Conservation (phyloP, 2,329 filamentous ascomycete genomes). For the Phialemoniopsis sp. region DNA sequence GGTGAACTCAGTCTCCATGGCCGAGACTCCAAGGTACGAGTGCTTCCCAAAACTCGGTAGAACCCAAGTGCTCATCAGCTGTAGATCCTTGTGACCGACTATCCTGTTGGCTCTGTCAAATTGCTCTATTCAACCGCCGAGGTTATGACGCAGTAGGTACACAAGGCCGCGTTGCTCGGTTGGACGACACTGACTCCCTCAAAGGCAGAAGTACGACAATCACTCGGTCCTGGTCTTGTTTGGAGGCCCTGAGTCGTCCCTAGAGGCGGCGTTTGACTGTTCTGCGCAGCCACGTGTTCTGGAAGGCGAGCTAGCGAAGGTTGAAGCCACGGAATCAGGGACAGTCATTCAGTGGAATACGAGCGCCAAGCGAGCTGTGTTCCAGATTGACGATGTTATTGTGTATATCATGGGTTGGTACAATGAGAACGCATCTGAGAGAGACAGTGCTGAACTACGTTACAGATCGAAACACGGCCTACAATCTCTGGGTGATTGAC, state of each 20-base stretch:
- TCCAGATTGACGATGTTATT: slow-evolving; percentile 31
- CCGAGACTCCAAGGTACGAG: too few relatives aligned
- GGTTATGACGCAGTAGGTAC: slow-evolving; percentile 65
- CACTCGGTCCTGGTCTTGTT: slow-evolving; percentile 60
- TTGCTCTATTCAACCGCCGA: slow-evolving; percentile 67
- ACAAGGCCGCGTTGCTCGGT: too few relatives aligned
- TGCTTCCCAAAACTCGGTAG: slow-evolving; percentile 56
- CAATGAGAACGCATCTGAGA: background rate
- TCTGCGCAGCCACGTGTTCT: slow-evolving; percentile 53
- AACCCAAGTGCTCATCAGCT: slow-evolving; percentile 46
- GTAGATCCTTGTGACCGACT: slow-evolving; percentile 63
- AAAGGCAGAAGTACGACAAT: slow-evolving; percentile 57
- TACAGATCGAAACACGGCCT: slow-evolving; percentile 59
- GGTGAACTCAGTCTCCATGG: slow-evolving; percentile 36
- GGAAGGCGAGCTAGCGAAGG: slow-evolving; percentile 56
- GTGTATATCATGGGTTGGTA: slow-evolving; percentile 42
- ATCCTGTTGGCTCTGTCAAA: slow-evolving; percentile 51
- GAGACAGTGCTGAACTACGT: slow-evolving; percentile 3
- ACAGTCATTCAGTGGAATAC: background rate
- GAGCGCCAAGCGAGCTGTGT: slow-evolving; percentile 10
- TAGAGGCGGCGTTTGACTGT: slow-evolving; percentile 55
- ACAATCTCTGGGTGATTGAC: slow-evolving; percentile 65
- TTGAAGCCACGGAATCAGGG: background rate
- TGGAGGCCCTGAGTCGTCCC: too few relatives aligned
- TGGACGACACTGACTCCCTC: too few relatives aligned